Conservation (phyloP, 805 yeast genomes). For the Wickerhamomyces ciferrii region DNA sequence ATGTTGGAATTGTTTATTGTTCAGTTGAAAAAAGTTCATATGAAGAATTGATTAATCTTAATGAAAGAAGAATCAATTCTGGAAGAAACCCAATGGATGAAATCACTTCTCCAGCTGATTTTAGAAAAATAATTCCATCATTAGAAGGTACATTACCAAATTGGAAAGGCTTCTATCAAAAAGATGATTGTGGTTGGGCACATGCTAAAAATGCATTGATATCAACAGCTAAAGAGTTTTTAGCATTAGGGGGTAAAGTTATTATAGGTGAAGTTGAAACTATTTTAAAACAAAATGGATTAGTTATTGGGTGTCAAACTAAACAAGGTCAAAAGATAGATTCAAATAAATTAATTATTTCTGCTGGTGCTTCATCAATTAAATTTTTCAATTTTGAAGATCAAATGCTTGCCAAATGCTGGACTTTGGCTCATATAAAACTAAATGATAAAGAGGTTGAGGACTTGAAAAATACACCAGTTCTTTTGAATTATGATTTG, state of each 20-base stretch:
- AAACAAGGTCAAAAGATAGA: neutral
- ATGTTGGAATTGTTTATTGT: conserved; percentile 25
- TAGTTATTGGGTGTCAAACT: neutral
- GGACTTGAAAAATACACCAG: conserved; percentile 23
- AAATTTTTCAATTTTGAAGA: conserved; percentile 24
- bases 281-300: neutral
- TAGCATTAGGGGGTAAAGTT: conserved; percentile 27
- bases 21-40: conserved; percentile 11
- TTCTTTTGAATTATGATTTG: conserved; percentile 25
- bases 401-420: conserved; percentile 28
- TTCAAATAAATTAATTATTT: conserved; percentile 20
- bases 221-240: conserved; percentile 23
- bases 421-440: conserved; percentile 30
- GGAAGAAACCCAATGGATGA: neutral
- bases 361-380: conserved; percentile 29
- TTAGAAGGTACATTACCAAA: conserved; percentile 10
- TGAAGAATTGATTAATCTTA: conserved; percentile 10
- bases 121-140: conserved; percentile 2
- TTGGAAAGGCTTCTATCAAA: conserved; percentile 29
- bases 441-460: conserved; percentile 23
- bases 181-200: conserved; percentile 31
- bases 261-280: conserved; percentile 10
- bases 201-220: conserved; percentile 28
- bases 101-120: conserved; percentile 6
- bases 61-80: conserved; percentile 5